These are phyloP conservation scores for Alternaria dauci DNA, from an alignment of 2,329 filamentous ascomycete species.

Conservation along the genomic window DNA sequence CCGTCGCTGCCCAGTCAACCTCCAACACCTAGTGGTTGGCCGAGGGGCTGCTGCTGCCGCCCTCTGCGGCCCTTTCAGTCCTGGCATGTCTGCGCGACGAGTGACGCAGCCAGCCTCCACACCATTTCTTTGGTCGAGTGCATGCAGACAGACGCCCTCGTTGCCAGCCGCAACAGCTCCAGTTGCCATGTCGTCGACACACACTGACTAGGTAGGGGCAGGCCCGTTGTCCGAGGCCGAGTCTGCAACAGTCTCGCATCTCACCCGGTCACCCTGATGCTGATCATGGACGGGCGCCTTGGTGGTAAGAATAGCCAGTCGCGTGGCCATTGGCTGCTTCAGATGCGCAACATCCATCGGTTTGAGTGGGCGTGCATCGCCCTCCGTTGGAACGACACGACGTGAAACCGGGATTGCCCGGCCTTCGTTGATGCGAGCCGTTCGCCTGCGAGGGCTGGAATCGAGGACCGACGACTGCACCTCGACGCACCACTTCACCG, in stretches of 20 bases:
- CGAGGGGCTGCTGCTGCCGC: conserved; percentile 12
- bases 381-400: conserved; percentile 23
- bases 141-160: conserved; percentile 15
- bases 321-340: conserved; percentile 20
- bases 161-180: conserved; percentile 6
- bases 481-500: conserved; percentile 12
- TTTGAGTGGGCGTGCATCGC: conserved; percentile 13
- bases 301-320: conserved; percentile 15
- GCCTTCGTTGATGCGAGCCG: conserved; percentile 18
- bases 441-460: conserved; percentile 9
- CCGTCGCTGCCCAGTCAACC: conserved; percentile 20
- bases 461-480: not conserved
- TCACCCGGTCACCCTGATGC: conserved; percentile 13
- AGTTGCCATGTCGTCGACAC: not conserved
- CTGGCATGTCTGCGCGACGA: not conserved
- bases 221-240: conserved; percentile 13
- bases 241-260: conserved; percentile 11
- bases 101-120: conserved; percentile 19
- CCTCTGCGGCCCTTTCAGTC: not conserved
- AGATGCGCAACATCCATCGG: conserved; percentile 27
- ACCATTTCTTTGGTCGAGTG: conserved; percentile 5
- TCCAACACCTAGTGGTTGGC: conserved; percentile 6
- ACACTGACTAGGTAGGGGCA: not conserved
- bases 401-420: conserved; percentile 39
- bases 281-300: conserved; percentile 7